Conservation (phyloP, 2,329 filamentous ascomycete genomes). For the Coniochaeta sp. region DNA sequence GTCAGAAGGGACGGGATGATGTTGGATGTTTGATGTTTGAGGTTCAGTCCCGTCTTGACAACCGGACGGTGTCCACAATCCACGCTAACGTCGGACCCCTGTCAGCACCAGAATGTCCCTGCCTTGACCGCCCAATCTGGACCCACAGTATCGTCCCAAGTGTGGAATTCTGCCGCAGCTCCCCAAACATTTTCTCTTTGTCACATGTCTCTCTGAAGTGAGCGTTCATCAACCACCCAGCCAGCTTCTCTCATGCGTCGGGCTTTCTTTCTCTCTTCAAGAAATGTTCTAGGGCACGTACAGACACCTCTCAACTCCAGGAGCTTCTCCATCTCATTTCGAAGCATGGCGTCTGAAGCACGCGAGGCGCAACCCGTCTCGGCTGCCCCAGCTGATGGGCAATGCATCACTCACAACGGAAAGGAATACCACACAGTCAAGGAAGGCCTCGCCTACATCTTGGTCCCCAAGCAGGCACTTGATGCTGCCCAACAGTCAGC, state of each 20-base stretch:
- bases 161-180: neutral
- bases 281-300: neutral
- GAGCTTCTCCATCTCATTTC: neutral
- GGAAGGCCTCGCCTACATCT: slow-evolving; percentile 51
- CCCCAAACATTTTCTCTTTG: neutral
- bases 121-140: neutral
- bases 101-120: too few species aligned
- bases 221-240: neutral
- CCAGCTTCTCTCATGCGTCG: neutral
- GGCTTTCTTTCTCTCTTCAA: neutral
- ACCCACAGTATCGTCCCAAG: neutral
- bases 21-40: too few species aligned
- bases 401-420: slow-evolving; percentile 32
- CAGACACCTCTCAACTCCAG: neutral
- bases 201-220: neutral
- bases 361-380: slow-evolving; percentile 11
- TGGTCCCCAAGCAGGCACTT: slow-evolving; percentile 38
- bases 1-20: too few species aligned
- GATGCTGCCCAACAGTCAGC: slow-evolving; percentile 26
- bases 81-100: too few species aligned
- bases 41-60: too few species aligned
- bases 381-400: slow-evolving; percentile 21
- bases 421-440: slow-evolving; percentile 44
- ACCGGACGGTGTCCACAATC: too few species aligned
- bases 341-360: neutral